These are phyloP conservation scores for Myriosclerotinia duriaeana DNA, from an alignment of 2,329 filamentous ascomycete species.

Conservation along the genomic window DNA sequence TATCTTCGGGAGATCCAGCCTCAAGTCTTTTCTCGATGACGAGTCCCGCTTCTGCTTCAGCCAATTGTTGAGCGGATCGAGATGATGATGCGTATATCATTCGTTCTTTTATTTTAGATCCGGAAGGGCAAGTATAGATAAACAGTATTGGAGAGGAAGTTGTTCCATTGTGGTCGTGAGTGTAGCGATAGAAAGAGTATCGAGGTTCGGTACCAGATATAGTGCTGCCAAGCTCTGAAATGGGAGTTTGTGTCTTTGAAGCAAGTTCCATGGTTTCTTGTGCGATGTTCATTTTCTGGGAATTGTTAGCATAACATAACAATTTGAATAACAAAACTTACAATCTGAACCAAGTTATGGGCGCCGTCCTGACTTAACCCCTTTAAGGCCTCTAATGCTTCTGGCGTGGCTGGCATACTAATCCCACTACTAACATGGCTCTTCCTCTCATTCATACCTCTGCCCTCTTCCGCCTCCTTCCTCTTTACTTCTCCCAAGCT, in stretches of 20 bases:
- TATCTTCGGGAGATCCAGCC: conserved; percentile 65
- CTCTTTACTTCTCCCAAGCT: conserved; percentile 70
- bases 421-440: conserved; percentile 48
- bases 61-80: conserved; percentile 63
- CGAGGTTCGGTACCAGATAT: conserved; percentile 71
- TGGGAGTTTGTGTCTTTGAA: conserved; percentile 51
- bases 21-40: conserved; percentile 69
- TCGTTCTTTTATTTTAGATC: conserved; percentile 73
- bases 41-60: conserved; percentile 64
- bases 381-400: conserved; percentile 63
- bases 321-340: conserved; percentile 43
- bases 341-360: conserved; percentile 62
- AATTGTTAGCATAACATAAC: conserved; percentile 4
- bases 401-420: conserved; percentile 54
- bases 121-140: conserved; percentile 77
- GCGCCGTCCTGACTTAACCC: conserved; percentile 53
- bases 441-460: conserved; percentile 61
- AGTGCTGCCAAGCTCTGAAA: conserved; percentile 55
- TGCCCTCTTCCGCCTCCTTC: conserved; percentile 71
- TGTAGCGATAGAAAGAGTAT: conserved; percentile 75
- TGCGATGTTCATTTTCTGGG: conserved; percentile 68
- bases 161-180: conserved; percentile 54
- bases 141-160: conserved; percentile 66
- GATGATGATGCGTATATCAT: conserved; percentile 81
- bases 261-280: conserved; percentile 69